Evolutionary conservation across 2,329 filamentous ascomycete species (phyloP).

Genomic region (Lecanosticta acicola): DNA sequence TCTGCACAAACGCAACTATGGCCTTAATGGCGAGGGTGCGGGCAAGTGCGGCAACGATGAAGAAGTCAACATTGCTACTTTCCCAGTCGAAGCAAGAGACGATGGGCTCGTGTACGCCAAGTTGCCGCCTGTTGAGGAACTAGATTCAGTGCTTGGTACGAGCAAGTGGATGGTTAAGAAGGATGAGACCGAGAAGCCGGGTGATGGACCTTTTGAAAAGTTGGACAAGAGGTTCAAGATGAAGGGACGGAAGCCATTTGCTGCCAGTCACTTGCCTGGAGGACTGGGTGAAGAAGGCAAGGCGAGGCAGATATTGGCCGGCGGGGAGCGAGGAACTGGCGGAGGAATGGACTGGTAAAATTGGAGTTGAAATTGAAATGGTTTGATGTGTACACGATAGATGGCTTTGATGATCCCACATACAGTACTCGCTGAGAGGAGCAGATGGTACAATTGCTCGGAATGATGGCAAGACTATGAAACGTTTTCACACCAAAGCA

Average conservation of each 20-base stretch:
- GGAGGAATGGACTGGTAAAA: conserved; percentile 41
- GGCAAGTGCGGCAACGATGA: conserved; percentile 72
- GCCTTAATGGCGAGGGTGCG: conserved; percentile 59
- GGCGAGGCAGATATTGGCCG: conserved; percentile 42
- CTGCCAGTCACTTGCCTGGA: conserved; percentile 41
- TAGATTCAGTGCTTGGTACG: conserved; percentile 74
- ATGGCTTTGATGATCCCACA: too few relatives aligned
- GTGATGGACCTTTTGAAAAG: conserved; percentile 46
- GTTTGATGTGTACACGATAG: neutral
- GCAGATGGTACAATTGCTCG: too few relatives aligned
- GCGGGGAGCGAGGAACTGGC: conserved; percentile 39
- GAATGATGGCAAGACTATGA: too few relatives aligned
- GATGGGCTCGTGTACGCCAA: conserved; percentile 77
- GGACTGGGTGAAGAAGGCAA: conserved; percentile 42
- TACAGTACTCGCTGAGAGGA: too few relatives aligned
- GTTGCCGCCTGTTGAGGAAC: conserved; percentile 71
- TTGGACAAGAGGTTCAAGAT: conserved; percentile 53
- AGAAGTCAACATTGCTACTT: conserved; percentile 73
- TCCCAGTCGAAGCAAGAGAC: conserved; percentile 65
- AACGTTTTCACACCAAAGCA: too few relatives aligned
- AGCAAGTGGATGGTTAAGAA: conserved; percentile 71
- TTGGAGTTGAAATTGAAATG: neutral
- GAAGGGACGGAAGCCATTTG: conserved; percentile 49
- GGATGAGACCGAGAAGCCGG: conserved; percentile 50
- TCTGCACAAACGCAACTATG: conserved; percentile 84